These are phyloP conservation scores for Zygoascus flipseniorum DNA, from an alignment of 805 yeast species.

Conservation along the genomic window DNA sequence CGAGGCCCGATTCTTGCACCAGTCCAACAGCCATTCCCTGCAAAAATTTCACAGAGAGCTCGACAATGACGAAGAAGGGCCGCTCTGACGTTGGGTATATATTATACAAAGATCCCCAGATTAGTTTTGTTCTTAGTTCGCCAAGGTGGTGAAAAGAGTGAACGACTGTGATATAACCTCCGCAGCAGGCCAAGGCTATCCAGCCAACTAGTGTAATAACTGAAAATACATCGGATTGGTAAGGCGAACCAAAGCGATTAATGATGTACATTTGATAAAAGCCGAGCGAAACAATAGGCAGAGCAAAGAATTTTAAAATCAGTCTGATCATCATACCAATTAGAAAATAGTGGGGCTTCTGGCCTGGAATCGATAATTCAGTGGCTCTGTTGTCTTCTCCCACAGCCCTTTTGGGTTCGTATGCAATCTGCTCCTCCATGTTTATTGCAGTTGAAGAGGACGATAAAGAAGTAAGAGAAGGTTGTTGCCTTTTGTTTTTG, in stretches of 20 bases:
- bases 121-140: conserved; percentile 20
- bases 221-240: conserved; percentile 21
- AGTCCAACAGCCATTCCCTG: conserved; percentile 28
- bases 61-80: conserved; percentile 13
- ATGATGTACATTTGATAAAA: conserved; percentile 24
- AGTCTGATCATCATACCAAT: conserved; percentile 24
- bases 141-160: conserved; percentile 19
- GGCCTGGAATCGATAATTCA: neutral
- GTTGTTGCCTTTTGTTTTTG: neutral
- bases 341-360: conserved; percentile 17
- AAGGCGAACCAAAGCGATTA: conserved; percentile 11
- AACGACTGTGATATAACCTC: conserved; percentile 8
- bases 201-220: conserved; percentile 21
- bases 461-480: neutral
- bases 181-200: conserved; percentile 15
- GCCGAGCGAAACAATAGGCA: conserved; percentile 24
- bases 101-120: conserved; percentile 27
- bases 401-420: neutral
- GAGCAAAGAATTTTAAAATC: conserved; percentile 18
- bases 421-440: neutral
- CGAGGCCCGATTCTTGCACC: conserved; percentile 26
- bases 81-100: conserved; percentile 13
- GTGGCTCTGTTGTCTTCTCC: neutral
- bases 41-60: conserved; percentile 16
- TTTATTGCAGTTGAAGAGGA: neutral